Evolutionary conservation across 441 rosid species (phyloP).

Genomic region (Populus hybrid): DNA sequence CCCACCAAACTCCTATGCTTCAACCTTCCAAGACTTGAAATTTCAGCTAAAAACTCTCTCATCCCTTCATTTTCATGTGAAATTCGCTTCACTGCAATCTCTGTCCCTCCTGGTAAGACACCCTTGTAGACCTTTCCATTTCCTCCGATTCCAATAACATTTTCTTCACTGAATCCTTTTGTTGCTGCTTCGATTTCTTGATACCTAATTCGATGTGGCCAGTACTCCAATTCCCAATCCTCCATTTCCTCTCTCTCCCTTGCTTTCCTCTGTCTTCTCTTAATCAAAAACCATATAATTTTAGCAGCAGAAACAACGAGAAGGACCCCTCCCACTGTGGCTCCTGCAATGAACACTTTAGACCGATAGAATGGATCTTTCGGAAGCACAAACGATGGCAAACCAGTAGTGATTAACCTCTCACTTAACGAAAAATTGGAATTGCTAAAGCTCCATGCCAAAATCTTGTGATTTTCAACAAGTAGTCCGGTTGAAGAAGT

Average conservation of each 20-base stretch:
- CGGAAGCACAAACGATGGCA: conserved; percentile 68
- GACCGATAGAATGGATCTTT: conserved; percentile 34
- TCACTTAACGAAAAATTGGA: conserved; percentile 48
- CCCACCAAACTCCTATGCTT: conserved; percentile 66
- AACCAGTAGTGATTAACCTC: conserved; percentile 44
- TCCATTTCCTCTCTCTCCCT: conserved; percentile 60
- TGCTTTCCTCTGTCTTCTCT: conserved; percentile 39
- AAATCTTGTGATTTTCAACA: conserved; percentile 53
- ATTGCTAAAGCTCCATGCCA: conserved; percentile 72
- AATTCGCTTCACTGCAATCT: conserved; percentile 74
- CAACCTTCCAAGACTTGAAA: conserved; percentile 65
- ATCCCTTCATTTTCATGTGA: conserved; percentile 23
- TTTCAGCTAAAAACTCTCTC: conserved; percentile 68
- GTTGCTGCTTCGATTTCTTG: conserved; percentile 59
- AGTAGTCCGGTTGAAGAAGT: conserved; percentile 56
- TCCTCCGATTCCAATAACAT: conserved; percentile 67
- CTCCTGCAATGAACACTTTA: conserved; percentile 57
- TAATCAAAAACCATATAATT: conserved; percentile 33
- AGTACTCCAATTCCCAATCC: conserved; percentile 87
- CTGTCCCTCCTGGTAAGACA: conserved; percentile 48
- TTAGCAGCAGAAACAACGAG: conserved; percentile 24
- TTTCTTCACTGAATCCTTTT: conserved; percentile 54
- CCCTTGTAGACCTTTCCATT: conserved; percentile 82
- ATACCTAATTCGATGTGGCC: conserved; percentile 66
- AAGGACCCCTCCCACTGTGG: conserved; percentile 34